Evolutionary conservation across 2,329 filamentous ascomycete genomes (phyloP), one percentile per base, ranked within the genome.

Genomic region (Apiospora hydei): DNA sequence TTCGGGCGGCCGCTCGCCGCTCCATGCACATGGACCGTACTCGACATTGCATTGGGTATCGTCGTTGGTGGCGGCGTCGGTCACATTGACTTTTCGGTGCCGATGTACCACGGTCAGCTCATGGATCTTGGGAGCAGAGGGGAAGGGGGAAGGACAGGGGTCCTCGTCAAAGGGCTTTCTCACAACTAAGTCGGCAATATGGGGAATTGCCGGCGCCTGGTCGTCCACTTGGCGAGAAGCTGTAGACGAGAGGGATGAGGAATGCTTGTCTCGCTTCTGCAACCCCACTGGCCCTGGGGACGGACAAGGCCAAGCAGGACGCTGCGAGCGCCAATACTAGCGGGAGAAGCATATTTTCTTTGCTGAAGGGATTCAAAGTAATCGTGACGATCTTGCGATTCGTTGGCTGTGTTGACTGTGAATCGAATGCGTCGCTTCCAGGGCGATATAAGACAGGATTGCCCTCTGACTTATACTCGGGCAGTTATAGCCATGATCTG

Each of bases 1-100:
- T 16, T 64, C 57, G 34, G 57, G 57, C 18, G 57, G 57, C 30
- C 57, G 34, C 34, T 64, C 57, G 34, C 57, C 57, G 57, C 57
- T 64, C 18, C 18, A 64, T 10, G 57, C 57, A n/a, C 57, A 64
- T 4, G 57, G 57, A 1, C 57, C 57, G 34, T 64, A 64, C 57
- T 64, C 16, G 2, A 14, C 11, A 21, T 41, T 14, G 57, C 57
- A 64, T 11, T n/a, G 30, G 16, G 57, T 41, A 13, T 41, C 34
- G 18, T 64, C 57, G 57, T 41, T 24, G 34, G 30, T 41, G 57
- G 57, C 57, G 8, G 57, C 57, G 34, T 64, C 57, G 8, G 34
- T 64, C 21, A 64, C 57, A 13, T 64, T 64, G 57, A 64, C 57
- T 64, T 41, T 64, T 41, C 4, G 21, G 21, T n/a, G 21, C 34